Percentiles rank a stretch among this genome's conserved stretches.
Conservation (phyloP, 371 early-diverging fungal species). For the Mortierella sp. region DNA sequence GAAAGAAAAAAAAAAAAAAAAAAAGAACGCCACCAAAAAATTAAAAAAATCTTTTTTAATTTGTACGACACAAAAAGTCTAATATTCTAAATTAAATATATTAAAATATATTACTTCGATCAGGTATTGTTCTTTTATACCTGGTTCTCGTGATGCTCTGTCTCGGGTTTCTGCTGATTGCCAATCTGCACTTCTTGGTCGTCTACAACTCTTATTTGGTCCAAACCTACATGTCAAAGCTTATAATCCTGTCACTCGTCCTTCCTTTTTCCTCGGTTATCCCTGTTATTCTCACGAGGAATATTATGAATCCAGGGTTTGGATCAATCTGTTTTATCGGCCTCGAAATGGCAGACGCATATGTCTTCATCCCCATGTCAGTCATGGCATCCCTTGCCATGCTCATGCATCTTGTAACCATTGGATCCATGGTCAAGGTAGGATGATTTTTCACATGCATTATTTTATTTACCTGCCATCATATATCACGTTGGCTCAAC, state of each 20-base stretch:
- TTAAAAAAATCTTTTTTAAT: no score
- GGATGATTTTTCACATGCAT: not conserved
- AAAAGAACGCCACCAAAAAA: no score
- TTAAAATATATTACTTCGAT: not conserved
- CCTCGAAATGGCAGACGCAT: conserved; percentile 21
- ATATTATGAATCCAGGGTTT: conserved; percentile 41
- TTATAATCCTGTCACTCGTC: conserved; percentile 33
- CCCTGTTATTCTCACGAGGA: conserved; percentile 24
- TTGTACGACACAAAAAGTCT: not conserved
- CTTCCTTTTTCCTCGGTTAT: conserved; percentile 38
- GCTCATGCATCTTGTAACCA: conserved; percentile 39
- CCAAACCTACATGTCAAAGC: conserved; percentile 27
- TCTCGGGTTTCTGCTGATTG: conserved; percentile 32
- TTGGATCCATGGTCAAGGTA: conserved; percentile 42
- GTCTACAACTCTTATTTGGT: conserved; percentile 32
- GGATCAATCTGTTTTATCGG: conserved; percentile 51
- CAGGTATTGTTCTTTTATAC: conserved; percentile 41
- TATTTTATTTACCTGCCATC: not conserved
- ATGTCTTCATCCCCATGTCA: conserved; percentile 41
- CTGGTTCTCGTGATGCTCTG: conserved; percentile 31
- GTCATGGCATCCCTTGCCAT: conserved; percentile 28
- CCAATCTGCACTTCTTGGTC: conserved; percentile 42
- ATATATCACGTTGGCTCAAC: not conserved
- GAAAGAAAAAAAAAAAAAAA: no score
- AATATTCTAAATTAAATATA: no score